A percentile compares a stretch with the other conserved stretches of the same genome.
phyloP scores from a whole-genome alignment of 768 basidiomycete genomes.

The Gloeophyllum trabeum region DNA sequence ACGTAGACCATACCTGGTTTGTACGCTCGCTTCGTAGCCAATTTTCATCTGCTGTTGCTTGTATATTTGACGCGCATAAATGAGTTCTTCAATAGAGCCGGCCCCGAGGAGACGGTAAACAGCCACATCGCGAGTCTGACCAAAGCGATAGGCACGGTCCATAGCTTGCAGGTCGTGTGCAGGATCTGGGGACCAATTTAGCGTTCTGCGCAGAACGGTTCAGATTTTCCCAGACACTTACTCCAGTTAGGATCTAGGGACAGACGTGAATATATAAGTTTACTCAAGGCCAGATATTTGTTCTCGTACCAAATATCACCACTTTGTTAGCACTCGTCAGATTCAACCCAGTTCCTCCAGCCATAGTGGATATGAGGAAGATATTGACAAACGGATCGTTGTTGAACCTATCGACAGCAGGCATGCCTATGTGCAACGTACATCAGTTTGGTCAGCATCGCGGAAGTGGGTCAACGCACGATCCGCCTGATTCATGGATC shows the following conservation, averaged over 20 bases:
- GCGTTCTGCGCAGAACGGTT: no score
- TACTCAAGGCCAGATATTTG: neutral
- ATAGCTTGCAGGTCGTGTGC: slow-evolving; percentile 91
- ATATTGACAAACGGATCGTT: slow-evolving; percentile 60
- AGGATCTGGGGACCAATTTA: slow-evolving; percentile 56
- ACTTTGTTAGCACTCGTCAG: slow-evolving; percentile 91
- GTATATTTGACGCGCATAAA: slow-evolving; percentile 84
- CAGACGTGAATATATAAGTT: neutral
- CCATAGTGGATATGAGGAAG: slow-evolving; percentile 84
- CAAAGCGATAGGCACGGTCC: slow-evolving; percentile 80
- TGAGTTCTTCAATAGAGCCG: slow-evolving; percentile 80
- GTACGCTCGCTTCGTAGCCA: slow-evolving; percentile 73
- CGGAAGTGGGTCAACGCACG: slow-evolving; percentile 34
- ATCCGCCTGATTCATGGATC: slow-evolving; percentile 53
- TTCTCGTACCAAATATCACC: slow-evolving; percentile 65
- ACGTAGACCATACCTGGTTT: slow-evolving; percentile 45
- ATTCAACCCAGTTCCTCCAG: slow-evolving; percentile 88
- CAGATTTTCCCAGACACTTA: slow-evolving; percentile 36
- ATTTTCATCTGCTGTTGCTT: slow-evolving; percentile 94
- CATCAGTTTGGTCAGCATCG: no score
- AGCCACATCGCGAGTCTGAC: slow-evolving; percentile 76
- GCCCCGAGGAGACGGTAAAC: slow-evolving; percentile 80
- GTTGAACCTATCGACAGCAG: slow-evolving; percentile 78
- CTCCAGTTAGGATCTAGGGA: slow-evolving; percentile 87
- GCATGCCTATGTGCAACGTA: slow-evolving; percentile 55